A percentile compares a stretch with the other conserved stretches of the same genome.
These are phyloP conservation scores for Eucommia ulmoides DNA, from an alignment of 257 asterid species.

Conservation along the genomic window DNA sequence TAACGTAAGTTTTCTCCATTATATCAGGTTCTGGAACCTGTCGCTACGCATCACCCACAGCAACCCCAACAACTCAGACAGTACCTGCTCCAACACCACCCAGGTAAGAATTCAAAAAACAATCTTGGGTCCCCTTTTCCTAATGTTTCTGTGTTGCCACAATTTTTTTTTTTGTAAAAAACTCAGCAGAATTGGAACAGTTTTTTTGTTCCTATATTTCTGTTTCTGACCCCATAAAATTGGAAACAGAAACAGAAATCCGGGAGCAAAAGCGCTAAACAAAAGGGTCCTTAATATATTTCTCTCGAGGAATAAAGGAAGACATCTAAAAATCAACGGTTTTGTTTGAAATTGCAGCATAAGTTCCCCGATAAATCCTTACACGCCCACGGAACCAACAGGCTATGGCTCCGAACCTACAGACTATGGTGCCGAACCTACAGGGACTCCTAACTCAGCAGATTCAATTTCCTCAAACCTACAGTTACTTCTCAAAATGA, in stretches of 20 bases:
- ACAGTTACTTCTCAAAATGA: slow-evolving; percentile 19
- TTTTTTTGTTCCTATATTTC: too few relatives aligned
- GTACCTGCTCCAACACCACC: not conserved
- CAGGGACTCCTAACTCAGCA: slow-evolving; percentile 62
- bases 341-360: slow-evolving; percentile 43
- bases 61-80: slow-evolving; percentile 17
- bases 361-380: slow-evolving; percentile 43
- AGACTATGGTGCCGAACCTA: slow-evolving; percentile 49
- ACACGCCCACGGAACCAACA: slow-evolving; percentile 41
- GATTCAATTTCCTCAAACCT: slow-evolving; percentile 24
- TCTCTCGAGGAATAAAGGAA: not conserved
- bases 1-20: slow-evolving; percentile 2
- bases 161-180: too few relatives aligned
- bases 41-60: slow-evolving; percentile 36
- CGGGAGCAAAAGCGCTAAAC: too few relatives aligned
- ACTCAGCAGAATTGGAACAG: too few relatives aligned
- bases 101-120: too few relatives aligned
- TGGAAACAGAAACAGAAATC: too few relatives aligned
- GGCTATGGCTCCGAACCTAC: slow-evolving; percentile 38
- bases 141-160: too few relatives aligned
- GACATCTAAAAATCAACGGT: not conserved
- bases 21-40: slow-evolving; percentile 82
- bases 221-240: too few relatives aligned
- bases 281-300: not conserved
- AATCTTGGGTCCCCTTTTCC: too few relatives aligned